Percentiles rank a stretch among this genome's conserved stretches.
These are phyloP conservation scores for Pseudogymnoascus sp. DNA, from an alignment of 2,329 filamentous ascomycete species.

Conservation along the genomic window DNA sequence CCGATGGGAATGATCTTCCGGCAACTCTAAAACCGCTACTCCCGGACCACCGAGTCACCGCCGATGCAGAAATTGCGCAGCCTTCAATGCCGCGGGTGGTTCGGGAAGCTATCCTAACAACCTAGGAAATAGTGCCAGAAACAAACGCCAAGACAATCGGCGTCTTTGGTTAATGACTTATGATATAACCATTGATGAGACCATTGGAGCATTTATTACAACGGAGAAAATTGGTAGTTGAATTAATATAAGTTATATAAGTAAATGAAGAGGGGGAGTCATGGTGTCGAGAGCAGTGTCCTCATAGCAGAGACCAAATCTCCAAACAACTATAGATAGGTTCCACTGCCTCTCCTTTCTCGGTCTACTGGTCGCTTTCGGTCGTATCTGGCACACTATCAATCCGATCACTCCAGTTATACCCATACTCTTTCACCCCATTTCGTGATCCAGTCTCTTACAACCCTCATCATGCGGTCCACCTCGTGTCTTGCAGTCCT, in stretches of 20 bases:
- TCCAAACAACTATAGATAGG: not conserved
- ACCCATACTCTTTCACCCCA: not conserved
- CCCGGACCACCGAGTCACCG: too few relatives aligned
- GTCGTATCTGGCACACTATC: not conserved
- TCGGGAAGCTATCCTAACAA: not conserved
- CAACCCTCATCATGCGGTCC: not conserved
- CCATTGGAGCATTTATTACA: not conserved
- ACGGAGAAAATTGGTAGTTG: too few relatives aligned
- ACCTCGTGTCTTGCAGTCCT: constrained; percentile 12
- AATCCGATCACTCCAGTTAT: not conserved
- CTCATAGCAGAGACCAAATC: not conserved
- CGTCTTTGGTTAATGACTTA: not conserved
- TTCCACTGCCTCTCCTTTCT: not conserved
- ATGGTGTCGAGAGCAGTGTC: not conserved
- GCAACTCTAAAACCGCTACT: too few relatives aligned
- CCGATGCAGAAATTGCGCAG: too few relatives aligned
- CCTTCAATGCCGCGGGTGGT: not conserved
- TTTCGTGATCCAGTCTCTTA: not conserved
- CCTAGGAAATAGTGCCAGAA: not conserved
- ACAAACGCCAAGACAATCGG: not conserved
- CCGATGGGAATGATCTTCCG: too few relatives aligned
- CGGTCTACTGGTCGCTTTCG: too few relatives aligned
- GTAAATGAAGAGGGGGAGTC: not conserved
- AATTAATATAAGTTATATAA: not conserved
- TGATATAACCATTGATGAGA: not conserved